phyloP scores from a whole-genome alignment of 169 alveolate genomes.

The Cryptosporidium parvum region DNA sequence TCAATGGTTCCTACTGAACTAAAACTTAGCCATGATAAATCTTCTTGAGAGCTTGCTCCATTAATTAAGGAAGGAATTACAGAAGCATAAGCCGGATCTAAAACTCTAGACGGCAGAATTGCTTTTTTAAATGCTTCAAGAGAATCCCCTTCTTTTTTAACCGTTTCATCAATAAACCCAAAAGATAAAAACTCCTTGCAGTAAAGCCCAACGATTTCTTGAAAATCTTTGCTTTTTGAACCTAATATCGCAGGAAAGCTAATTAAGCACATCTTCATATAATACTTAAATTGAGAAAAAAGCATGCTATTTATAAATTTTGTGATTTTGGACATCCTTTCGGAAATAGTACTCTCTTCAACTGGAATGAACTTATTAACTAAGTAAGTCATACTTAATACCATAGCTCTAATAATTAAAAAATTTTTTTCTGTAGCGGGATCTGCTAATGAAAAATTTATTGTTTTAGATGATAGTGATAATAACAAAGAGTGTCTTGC shows the following conservation, averaged over 20 bases:
- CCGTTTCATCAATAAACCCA: conserved; percentile 40
- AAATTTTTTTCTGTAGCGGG: conserved; percentile 6
- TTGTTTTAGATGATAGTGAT: not conserved
- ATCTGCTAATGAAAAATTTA: not conserved
- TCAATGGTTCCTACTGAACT: not conserved
- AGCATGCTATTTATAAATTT: not conserved
- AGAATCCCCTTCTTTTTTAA: not conserved
- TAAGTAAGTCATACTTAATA: conserved; percentile 2
- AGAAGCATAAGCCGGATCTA: conserved; percentile 5
- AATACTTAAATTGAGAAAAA: not conserved
- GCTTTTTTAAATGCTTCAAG: not conserved
- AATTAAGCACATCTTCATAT: not conserved
- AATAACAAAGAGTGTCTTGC: conserved; percentile 23
- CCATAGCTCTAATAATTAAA: conserved; percentile 9
- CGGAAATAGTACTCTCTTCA: not conserved
- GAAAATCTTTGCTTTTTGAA: not conserved
- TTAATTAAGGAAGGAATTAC: conserved; percentile 11
- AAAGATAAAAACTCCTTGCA: conserved; percentile 40
- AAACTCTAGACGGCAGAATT: conserved; percentile 6
- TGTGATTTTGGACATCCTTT: not conserved
- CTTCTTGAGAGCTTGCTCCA: not conserved
- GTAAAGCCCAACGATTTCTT: not conserved
- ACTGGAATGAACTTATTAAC: conserved; percentile 1
- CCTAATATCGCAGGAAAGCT: not conserved
- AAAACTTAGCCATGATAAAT: conserved; percentile 3